Evolutionary conservation across 345 rosid species (phyloP).

Genomic region (Bruguiera sexangula): DNA sequence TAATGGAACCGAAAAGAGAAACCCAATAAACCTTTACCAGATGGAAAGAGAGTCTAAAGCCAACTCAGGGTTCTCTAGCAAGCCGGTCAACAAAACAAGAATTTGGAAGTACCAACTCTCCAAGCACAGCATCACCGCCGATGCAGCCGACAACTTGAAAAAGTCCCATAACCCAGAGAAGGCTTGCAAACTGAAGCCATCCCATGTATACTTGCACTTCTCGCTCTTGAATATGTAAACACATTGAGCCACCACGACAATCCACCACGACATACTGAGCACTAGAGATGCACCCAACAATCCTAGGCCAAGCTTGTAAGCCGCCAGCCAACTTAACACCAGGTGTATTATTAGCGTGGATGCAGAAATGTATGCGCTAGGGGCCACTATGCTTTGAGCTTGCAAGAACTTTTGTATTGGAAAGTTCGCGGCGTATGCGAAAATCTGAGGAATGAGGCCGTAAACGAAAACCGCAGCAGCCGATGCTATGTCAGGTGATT

Average conservation of each 20-base stretch:
- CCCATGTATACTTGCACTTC: slow-evolving; percentile 44
- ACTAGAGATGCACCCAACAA: slow-evolving; percentile 49
- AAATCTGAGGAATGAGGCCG: background rate
- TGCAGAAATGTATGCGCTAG: background rate
- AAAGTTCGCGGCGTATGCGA: background rate
- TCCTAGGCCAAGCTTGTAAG: slow-evolving; percentile 10
- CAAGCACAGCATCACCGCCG: slow-evolving; percentile 63
- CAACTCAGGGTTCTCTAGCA: slow-evolving; percentile 53
- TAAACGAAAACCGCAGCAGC: background rate
- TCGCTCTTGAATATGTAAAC: slow-evolving; percentile 43
- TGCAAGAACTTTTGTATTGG: background rate
- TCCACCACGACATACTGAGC: slow-evolving; percentile 61
- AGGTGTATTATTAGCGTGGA: background rate
- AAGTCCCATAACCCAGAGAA: slow-evolving; percentile 42
- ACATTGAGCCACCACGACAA: slow-evolving; percentile 48
- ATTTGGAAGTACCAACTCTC: slow-evolving; percentile 64
- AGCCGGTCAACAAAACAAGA: slow-evolving; percentile 52
- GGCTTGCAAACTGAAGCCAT: slow-evolving; percentile 44
- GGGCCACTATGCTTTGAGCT: background rate
- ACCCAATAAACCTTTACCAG: slow-evolving; percentile 26
- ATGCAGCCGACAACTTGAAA: slow-evolving; percentile 54
- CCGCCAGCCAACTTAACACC: background rate
- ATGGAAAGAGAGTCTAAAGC: slow-evolving; percentile 59
- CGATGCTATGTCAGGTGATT: background rate
- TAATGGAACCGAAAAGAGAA: too few species aligned